phyloP scores from a whole-genome alignment of 495 filamentous ascomycete genomes.

The Sphaerosporella brunnea region DNA sequence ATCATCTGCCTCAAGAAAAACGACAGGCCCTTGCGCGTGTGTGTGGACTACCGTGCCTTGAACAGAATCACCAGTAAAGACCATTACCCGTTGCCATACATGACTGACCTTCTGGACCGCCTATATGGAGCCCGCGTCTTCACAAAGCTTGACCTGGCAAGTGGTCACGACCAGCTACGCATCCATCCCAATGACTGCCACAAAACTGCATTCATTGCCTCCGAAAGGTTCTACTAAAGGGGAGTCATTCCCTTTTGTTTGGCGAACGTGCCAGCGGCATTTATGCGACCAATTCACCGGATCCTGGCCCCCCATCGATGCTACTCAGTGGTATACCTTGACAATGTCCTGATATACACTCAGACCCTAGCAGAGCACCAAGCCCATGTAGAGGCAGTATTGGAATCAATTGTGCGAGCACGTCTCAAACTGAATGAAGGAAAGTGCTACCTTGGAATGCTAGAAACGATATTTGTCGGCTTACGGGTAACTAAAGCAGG shows the following conservation, averaged over 20 bases:
- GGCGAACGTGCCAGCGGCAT: neutral
- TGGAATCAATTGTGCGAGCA: conserved; percentile 2
- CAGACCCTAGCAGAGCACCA: no score
- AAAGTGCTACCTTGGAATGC: conserved; percentile 27
- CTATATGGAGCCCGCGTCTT: conserved; percentile 28
- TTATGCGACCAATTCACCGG: neutral
- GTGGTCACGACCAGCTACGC: neutral
- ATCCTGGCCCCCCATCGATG: neutral
- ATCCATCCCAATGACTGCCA: neutral
- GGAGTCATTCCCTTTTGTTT: neutral
- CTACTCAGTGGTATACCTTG: conserved; percentile 18
- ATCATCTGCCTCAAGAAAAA: neutral
- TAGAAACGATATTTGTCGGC: conserved; percentile 24
- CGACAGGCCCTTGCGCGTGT: conserved; percentile 25
- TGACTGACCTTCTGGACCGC: conserved; percentile 28
- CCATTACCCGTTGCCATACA: conserved; percentile 31
- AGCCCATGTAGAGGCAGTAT: conserved; percentile 11
- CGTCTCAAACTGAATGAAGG: conserved; percentile 18
- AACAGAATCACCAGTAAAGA: no score
- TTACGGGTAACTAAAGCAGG: conserved; percentile 15
- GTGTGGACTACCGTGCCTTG: conserved; percentile 32
- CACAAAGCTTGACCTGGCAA: conserved; percentile 30
- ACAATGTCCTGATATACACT: conserved; percentile 26
- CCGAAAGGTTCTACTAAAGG: neutral
- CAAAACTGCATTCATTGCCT: neutral